phyloP scores from a whole-genome alignment of 208 protist genomes.

The Leishmania amazonensis region DNA sequence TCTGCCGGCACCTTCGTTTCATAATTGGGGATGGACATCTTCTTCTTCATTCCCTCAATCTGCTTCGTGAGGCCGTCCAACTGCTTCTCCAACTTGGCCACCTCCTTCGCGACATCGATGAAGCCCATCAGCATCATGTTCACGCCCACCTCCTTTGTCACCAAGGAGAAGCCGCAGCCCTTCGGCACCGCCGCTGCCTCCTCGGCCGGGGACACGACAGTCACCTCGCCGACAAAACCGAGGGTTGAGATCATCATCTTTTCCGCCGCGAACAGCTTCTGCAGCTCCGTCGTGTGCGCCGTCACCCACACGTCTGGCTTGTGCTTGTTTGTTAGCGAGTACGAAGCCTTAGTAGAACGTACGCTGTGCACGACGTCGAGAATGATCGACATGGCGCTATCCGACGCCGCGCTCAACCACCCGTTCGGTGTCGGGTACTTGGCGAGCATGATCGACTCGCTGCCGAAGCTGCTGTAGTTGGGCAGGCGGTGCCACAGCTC shows the following conservation, averaged over 20 bases:
- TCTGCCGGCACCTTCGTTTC: slow-evolving; percentile 89
- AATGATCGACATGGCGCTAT: slow-evolving; percentile 86
- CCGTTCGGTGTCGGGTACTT: slow-evolving; percentile 76
- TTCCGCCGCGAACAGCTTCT: slow-evolving; percentile 46
- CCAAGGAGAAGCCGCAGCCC: slow-evolving; percentile 87
- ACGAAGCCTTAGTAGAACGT: slow-evolving; percentile 89
- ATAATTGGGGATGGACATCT: slow-evolving; percentile 91
- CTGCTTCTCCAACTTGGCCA: slow-evolving; percentile 88
- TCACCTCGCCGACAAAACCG: slow-evolving; percentile 77
- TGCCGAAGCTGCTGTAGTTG: slow-evolving; percentile 75
- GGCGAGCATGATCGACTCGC: slow-evolving; percentile 89
- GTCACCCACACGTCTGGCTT: slow-evolving; percentile 82
- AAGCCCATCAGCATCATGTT: slow-evolving; percentile 92
- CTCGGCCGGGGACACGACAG: slow-evolving; percentile 51
- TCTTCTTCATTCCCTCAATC: slow-evolving; percentile 84
- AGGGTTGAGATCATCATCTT: slow-evolving; percentile 79
- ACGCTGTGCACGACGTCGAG: slow-evolving; percentile 86
- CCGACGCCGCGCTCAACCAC: slow-evolving; percentile 64
- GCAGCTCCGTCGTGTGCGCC: slow-evolving; percentile 48
- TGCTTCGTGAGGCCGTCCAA: slow-evolving; percentile 75
- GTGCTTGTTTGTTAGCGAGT: slow-evolving; percentile 91
- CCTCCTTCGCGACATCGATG: slow-evolving; percentile 92
- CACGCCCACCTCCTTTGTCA: slow-evolving; percentile 81
- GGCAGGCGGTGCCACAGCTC: slow-evolving; percentile 98
- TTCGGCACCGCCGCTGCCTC: slow-evolving; percentile 58